Conservation (phyloP, 2,329 filamentous ascomycete genomes). For the Zymoseptoria crescenta region DNA sequence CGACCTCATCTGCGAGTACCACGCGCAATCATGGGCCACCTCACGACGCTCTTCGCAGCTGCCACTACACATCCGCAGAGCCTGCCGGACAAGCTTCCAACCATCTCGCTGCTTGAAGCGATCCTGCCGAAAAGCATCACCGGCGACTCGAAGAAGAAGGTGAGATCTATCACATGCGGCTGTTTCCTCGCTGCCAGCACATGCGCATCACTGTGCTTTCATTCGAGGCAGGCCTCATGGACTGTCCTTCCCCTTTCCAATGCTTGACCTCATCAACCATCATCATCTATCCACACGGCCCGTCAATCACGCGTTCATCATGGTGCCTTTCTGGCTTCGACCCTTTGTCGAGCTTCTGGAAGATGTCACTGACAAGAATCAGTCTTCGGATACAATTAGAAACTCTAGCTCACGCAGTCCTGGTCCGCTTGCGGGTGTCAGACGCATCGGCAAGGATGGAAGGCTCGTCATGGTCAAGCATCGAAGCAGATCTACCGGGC, state of each 20-base stretch:
- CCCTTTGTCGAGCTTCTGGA: neutral
- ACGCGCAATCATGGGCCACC: conserved; percentile 19
- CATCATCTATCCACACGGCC: neutral
- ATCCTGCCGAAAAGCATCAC: conserved; percentile 17
- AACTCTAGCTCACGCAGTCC: neutral
- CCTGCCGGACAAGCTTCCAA: conserved; percentile 20
- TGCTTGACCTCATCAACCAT: neutral
- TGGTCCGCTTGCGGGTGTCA: neutral
- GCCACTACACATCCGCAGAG: conserved; percentile 21
- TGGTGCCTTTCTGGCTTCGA: neutral
- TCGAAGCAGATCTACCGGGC: conserved; percentile 9
- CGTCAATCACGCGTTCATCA: neutral
- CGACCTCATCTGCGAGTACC: neutral
- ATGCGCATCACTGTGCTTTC: neutral
- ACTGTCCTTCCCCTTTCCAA: neutral
- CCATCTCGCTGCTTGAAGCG: conserved; percentile 26
- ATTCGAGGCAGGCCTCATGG: neutral
- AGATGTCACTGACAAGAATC: neutral
- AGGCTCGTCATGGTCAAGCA: conserved; percentile 22
- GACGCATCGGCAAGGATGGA: conserved; percentile 14
- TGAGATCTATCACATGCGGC: conserved; percentile 8
- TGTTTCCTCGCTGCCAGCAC: conserved; percentile 1
- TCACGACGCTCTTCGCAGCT: conserved; percentile 24
- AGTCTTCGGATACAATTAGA: neutral
- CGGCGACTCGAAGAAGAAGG: conserved; percentile 9